Conservation (phyloP, 2,329 filamentous ascomycete species). For the Botrytis elliptica region DNA sequence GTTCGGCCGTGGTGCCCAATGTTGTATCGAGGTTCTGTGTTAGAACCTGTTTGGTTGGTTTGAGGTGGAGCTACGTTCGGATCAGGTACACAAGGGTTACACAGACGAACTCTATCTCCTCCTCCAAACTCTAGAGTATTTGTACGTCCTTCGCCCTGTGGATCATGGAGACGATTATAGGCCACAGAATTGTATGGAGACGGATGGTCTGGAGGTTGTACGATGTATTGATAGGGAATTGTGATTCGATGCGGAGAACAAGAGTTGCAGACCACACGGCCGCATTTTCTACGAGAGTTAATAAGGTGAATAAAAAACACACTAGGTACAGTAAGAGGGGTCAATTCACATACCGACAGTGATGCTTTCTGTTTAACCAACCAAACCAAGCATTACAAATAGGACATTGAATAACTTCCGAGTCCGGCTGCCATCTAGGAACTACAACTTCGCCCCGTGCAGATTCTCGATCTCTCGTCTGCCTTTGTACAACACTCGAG, state of each 20-base stretch:
- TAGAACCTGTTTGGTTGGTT: constrained; percentile 23
- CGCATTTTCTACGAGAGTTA: constrained; percentile 68
- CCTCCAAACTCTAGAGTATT: constrained; percentile 49
- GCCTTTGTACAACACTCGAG: background rate
- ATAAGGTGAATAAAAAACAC: background rate
- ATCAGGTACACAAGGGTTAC: constrained; percentile 72
- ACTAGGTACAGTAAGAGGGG: background rate
- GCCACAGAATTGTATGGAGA: constrained; percentile 22
- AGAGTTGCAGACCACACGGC: constrained; percentile 81
- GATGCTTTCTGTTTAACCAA: constrained; percentile 76
- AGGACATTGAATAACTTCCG: constrained; percentile 77
- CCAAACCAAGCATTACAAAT: constrained; percentile 80
- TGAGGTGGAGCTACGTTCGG: constrained; percentile 58
- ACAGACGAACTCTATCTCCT: constrained; percentile 67
- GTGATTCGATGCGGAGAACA: constrained; percentile 95
- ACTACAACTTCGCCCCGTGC: constrained; percentile 47
- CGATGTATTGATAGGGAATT: constrained; percentile 90
- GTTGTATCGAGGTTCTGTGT: constrained; percentile 16
- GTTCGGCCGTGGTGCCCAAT: constrained; percentile 25
- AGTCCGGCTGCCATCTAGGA: constrained; percentile 86
- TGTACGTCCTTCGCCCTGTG: constrained; percentile 28
- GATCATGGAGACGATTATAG: constrained; percentile 26
- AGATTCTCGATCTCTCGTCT: constrained; percentile 8
- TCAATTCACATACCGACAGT: constrained; percentile 66
- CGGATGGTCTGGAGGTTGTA: constrained; percentile 61